Conservation (phyloP, 768 basidiomycete genomes). For the Hygrophoropsis aurantiaca region DNA sequence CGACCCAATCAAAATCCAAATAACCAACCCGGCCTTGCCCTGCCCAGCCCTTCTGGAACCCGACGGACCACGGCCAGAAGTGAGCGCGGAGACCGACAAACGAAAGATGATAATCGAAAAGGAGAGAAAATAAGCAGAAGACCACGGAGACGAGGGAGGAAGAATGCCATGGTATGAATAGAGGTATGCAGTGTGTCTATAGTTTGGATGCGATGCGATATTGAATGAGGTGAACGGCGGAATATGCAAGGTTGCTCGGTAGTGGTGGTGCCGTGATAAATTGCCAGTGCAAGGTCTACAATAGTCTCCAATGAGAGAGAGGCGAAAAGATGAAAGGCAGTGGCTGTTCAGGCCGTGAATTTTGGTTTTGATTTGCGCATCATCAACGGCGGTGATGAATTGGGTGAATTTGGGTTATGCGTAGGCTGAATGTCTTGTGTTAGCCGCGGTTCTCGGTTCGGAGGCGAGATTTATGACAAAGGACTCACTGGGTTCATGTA, state of each 20-base stretch:
- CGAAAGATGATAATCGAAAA: neutral
- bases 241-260: constrained; percentile 1
- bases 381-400: constrained; percentile 48
- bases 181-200: constrained; percentile 34
- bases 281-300: constrained; percentile 22
- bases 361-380: constrained; percentile 52
- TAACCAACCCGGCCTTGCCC: too few relatives aligned
- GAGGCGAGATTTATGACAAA: neutral
- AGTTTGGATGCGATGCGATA: constrained; percentile 26
- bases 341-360: constrained; percentile 28
- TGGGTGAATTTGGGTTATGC: constrained; percentile 35
- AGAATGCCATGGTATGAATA: constrained; percentile 35
- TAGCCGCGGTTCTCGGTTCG: too few relatives aligned
- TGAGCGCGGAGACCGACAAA: too few relatives aligned
- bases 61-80: too few relatives aligned
- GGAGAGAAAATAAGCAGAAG: constrained; percentile 10
- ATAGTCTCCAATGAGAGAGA: constrained; percentile 13
- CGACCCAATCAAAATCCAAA: too few relatives aligned
- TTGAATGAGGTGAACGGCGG: constrained; percentile 18
- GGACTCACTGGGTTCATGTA: constrained; percentile 41
- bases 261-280: constrained; percentile 15
- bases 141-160: constrained; percentile 11
- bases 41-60: too few relatives aligned
- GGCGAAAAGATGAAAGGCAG: constrained; percentile 6
- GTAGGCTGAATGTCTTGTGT: constrained; percentile 37